Percentiles rank a stretch among this genome's conserved stretches.
Evolutionary conservation across 2,329 filamentous ascomycete species (phyloP).

Genomic region (Graphiopsis chlorocephala): DNA sequence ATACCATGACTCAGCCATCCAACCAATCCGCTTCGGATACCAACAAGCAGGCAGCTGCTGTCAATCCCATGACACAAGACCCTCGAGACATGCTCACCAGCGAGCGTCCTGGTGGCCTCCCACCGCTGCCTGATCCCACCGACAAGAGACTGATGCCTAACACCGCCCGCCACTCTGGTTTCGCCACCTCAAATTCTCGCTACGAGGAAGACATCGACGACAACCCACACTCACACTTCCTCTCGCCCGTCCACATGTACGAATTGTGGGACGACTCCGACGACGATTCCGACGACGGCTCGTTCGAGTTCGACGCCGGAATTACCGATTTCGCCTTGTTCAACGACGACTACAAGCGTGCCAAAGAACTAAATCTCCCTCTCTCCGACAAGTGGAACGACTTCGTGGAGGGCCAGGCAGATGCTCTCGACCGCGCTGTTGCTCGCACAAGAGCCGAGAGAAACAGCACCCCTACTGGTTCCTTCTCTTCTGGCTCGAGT

Average conservation of each 20-base stretch:
- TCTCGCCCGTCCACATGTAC: conserved; percentile 32
- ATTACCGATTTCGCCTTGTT: conserved; percentile 36
- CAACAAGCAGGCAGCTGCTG: background rate
- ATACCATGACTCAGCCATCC: background rate
- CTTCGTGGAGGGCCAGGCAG: conserved; percentile 27
- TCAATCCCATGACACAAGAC: background rate
- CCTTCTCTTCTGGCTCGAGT: background rate
- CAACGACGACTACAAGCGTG: conserved; percentile 27
- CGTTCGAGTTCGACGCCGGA: conserved; percentile 31
- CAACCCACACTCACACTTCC: conserved; percentile 32
- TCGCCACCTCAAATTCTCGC: conserved; percentile 17
- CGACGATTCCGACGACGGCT: conserved; percentile 24
- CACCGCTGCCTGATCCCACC: background rate
- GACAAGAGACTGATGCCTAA: conserved; percentile 1
- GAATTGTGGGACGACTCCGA: conserved; percentile 30
- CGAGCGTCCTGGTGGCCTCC: conserved; percentile 1
- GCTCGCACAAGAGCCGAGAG: conserved; percentile 6
- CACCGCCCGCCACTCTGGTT: background rate
- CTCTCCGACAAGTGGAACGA: conserved; percentile 27
- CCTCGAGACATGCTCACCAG: background rate
- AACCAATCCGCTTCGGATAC: background rate
- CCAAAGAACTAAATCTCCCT: conserved; percentile 24
- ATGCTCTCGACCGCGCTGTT: conserved; percentile 27
- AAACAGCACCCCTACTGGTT: background rate
- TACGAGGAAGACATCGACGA: conserved; percentile 30